Evolutionary conservation across 345 rosid genomes (phyloP).

Genomic region (Pelargonium nanum): DNA sequence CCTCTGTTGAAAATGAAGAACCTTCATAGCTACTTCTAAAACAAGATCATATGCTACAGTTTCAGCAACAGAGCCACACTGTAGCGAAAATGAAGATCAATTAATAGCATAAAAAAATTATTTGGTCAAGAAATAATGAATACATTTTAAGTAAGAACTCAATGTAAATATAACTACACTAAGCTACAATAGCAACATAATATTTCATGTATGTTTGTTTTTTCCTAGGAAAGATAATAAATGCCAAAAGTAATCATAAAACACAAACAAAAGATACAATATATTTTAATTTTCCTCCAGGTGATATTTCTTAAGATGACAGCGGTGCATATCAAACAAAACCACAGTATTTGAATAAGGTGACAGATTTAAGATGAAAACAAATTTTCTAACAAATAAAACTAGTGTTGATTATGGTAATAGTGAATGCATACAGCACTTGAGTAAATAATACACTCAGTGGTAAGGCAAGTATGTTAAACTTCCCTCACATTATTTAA

Average conservation of each 20-base stretch:
- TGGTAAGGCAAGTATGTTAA: no score
- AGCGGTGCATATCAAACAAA: background rate
- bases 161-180: background rate
- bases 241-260: background rate
- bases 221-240: background rate
- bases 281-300: background rate
- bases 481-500: no score
- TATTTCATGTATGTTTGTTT: background rate
- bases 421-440: background rate
- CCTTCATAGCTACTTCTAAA: slow-evolving; percentile 85
- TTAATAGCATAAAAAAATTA: slow-evolving; percentile 16
- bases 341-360: background rate
- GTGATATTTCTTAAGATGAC: background rate
- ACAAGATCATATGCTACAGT: slow-evolving; percentile 92
- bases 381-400: background rate
- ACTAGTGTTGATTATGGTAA: background rate
- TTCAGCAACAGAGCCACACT: slow-evolving; percentile 97
- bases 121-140: no score
- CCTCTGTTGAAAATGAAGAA: slow-evolving; percentile 84
- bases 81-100: slow-evolving; percentile 15
- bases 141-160: no score
- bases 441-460: background rate
- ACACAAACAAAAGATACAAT: background rate
- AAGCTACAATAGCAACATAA: no score
- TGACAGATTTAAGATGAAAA: background rate